These are phyloP conservation scores for Inonotus hispidus DNA, from an alignment of 1,284 basidiomycete species.

Conservation along the genomic window DNA sequence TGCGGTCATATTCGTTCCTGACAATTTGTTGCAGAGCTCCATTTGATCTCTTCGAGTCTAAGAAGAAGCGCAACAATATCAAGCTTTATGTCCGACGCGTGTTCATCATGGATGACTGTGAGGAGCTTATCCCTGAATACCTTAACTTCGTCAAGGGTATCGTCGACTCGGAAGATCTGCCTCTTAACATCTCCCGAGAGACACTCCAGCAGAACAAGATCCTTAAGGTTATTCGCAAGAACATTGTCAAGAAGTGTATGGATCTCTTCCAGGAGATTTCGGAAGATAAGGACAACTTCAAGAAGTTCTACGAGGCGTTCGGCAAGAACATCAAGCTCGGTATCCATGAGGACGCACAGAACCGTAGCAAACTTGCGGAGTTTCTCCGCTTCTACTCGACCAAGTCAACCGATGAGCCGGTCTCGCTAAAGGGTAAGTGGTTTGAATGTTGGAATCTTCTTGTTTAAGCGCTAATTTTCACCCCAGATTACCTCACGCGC, in stretches of 20 bases:
- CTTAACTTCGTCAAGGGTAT: constrained; percentile 99
- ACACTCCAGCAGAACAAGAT: constrained; percentile 99
- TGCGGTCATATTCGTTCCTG: constrained; percentile 14
- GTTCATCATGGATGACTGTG: constrained; percentile 99
- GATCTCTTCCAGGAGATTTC: constrained; percentile 95
- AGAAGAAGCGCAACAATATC: constrained; percentile 99
- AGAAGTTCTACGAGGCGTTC: constrained; percentile 95
- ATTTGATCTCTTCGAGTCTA: constrained; percentile 99
- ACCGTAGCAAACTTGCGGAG: constrained; percentile 99
- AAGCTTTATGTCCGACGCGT: constrained; percentile 99
- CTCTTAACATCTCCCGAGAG: constrained; percentile 99
- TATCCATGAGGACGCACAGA: constrained; percentile 98
- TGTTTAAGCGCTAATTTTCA: constrained; percentile 12
- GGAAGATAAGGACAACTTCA: constrained; percentile 99
- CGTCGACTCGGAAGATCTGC: constrained; percentile 99
- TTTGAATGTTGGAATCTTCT: not conserved
- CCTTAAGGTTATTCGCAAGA: constrained; percentile 98
- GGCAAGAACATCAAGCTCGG: constrained; percentile 98
- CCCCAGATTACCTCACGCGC: constrained; percentile 94
- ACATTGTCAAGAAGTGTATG: constrained; percentile 97
- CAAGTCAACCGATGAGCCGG: constrained; percentile 89
- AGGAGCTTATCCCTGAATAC: constrained; percentile 99
- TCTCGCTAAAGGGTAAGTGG: constrained; percentile 83
- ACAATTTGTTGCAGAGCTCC: constrained; percentile 60
- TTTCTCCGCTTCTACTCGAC: constrained; percentile 99